Evolutionary conservation across 148 eudicot genomes (phyloP), one percentile per base, ranked within the genome.

Genomic region (Talinum fruticosum): DNA sequence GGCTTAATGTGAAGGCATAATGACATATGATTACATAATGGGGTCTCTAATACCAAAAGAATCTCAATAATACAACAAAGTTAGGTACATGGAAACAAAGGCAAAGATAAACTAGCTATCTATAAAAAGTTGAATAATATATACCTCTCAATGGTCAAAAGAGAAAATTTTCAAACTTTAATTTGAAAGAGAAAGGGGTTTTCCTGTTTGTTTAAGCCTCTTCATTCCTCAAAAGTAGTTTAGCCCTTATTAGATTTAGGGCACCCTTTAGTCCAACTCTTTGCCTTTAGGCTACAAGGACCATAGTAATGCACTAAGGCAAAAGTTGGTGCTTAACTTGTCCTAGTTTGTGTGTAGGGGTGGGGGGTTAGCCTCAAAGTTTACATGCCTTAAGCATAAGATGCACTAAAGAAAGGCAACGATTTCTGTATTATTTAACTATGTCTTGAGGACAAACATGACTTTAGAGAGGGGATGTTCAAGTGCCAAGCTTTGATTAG

Each of bases 41-140:
- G 33, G 34, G 4, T 51, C 33, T 28, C 33, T 62, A 62, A 28
- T 62, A 10, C 26, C 66, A 28, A 62, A 62, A 62, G 66, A 62
- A 28, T 62, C 32, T 62, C 5, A 41, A 62, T 62, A 62, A 12
- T 62, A 62, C 28, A 62, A 28, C 66, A 8, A n/a, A 62, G 66
- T 62, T 62, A 62, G 66, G 66, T 28, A 62, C 33, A 26, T 62
- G 34, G 32, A 62, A 62, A 62, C 66, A 62, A 62, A 62, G 30
- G 33, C 66, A 62, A 62, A 62, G 66, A 62, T 62, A 16, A 24
- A 62, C 66, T 62, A 62, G 66, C 34, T 10, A 26, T 62, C 64
- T 6, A 59, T 59, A 59, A 59, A 15, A 59, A 24, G 14, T 62
- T 28, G 29, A 26, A 24, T 28, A 28, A 28, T 62, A 28, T 14